Conservation (phyloP, 768 basidiomycete genomes). For the Hericium coralloides region DNA sequence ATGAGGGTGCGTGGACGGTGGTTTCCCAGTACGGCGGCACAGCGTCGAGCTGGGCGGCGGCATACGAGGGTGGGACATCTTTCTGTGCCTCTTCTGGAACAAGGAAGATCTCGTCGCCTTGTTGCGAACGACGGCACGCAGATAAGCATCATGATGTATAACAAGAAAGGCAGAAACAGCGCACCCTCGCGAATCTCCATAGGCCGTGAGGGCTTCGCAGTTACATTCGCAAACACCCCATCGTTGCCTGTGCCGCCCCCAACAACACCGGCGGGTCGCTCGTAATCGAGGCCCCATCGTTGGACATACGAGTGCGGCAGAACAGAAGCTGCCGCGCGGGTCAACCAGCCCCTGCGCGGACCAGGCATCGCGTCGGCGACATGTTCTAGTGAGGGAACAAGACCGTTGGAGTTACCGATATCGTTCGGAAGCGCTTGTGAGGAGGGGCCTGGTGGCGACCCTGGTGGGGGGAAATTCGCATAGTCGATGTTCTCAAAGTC, state of each 20-base stretch:
- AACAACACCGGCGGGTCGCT: constrained; percentile 33
- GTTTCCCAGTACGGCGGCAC: constrained; percentile 98
- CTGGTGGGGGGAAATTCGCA: constrained; percentile 68
- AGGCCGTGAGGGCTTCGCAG: constrained; percentile 70
- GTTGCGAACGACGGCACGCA: neutral
- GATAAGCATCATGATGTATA: neutral
- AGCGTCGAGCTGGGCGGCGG: constrained; percentile 86
- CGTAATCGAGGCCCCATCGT: constrained; percentile 34
- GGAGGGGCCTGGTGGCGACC: constrained; percentile 65
- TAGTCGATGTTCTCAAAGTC: constrained; percentile 79
- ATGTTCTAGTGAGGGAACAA: constrained; percentile 38
- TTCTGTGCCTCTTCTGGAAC: constrained; percentile 79
- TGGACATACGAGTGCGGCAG: constrained; percentile 44
- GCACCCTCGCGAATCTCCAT: constrained; percentile 51
- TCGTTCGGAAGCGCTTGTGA: constrained; percentile 58
- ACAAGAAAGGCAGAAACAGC: constrained; percentile 16
- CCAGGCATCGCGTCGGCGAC: constrained; percentile 21
- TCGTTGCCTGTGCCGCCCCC: constrained; percentile 72
- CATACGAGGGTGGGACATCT: constrained; percentile 88
- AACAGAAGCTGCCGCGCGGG: constrained; percentile 44
- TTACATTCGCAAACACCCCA: constrained; percentile 94
- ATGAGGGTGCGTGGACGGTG: constrained; percentile 84
- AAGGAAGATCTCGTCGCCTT: constrained; percentile 64
- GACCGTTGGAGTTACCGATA: constrained; percentile 68
- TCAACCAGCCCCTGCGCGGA: constrained; percentile 39